Evolutionary conservation across 1,284 basidiomycete species (phyloP).

Genomic region (Singerocomus rubriflavus): DNA sequence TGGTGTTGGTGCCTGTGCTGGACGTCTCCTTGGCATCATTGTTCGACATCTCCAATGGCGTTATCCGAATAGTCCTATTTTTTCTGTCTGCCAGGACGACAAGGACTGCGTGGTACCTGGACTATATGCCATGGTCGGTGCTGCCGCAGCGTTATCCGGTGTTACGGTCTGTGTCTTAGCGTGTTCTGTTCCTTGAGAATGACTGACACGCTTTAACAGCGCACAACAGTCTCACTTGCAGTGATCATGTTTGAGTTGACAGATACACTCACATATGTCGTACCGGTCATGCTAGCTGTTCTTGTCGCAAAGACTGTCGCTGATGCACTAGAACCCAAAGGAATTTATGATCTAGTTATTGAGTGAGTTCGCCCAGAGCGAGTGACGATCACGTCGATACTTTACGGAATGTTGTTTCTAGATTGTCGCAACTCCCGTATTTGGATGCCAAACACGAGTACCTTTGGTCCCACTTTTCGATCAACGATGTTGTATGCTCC

Average conservation of each 20-base stretch:
- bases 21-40: conserved; percentile 81
- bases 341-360: conserved; percentile 95
- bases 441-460: conserved; percentile 89
- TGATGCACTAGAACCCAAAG: conserved; percentile 90
- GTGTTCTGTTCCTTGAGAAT: not conserved
- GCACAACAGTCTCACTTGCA: conserved; percentile 88
- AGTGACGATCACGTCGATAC: not conserved
- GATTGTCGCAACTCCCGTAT: conserved; percentile 80
- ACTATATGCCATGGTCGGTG: conserved; percentile 90
- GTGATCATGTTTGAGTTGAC: conserved; percentile 99
- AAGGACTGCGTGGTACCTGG: conserved; percentile 77
- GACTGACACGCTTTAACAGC: conserved; percentile 37
- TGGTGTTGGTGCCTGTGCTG: conserved; percentile 95
- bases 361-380: conserved; percentile 49
- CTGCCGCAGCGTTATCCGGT: conserved; percentile 84
- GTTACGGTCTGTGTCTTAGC: conserved; percentile 62
- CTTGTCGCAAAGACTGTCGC: conserved; percentile 92
- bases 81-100: conserved; percentile 64
- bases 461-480: conserved; percentile 75
- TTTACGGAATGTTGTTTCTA: conserved; percentile 20
- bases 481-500: conserved; percentile 68
- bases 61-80: conserved; percentile 62
- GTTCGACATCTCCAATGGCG: conserved; percentile 79
- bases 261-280: conserved; percentile 90
- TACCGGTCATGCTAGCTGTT: conserved; percentile 90